Evolutionary conservation across 768 basidiomycete genomes (phyloP).

Genomic region (Sarcodon sp.): DNA sequence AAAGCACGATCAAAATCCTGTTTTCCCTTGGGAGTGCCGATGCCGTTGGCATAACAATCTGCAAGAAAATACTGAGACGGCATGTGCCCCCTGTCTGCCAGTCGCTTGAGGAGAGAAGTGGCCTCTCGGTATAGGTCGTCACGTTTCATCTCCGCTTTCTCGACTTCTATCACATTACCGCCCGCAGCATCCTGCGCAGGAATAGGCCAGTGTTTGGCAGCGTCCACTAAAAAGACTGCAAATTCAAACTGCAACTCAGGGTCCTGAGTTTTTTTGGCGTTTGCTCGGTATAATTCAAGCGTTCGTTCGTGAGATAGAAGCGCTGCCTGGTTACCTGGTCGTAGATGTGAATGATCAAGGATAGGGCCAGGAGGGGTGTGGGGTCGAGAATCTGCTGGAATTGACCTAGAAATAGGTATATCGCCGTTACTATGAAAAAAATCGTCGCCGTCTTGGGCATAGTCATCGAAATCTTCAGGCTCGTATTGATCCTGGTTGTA

Average conservation of each 20-base stretch:
- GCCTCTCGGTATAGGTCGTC: constrained; percentile 89
- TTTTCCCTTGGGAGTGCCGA: constrained; percentile 77
- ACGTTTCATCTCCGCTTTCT: constrained; percentile 67
- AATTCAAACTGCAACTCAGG: constrained; percentile 98
- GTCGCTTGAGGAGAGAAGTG: constrained; percentile 70
- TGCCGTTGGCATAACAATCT: constrained; percentile 98
- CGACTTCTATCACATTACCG: constrained; percentile 62
- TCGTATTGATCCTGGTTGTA: not conserved
- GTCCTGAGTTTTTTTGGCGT: constrained; percentile 98
- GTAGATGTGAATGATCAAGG: constrained; percentile 85
- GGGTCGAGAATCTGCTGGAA: constrained; percentile 34
- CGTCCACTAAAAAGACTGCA: constrained; percentile 97
- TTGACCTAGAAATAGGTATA: not conserved
- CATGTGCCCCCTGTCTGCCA: constrained; percentile 90
- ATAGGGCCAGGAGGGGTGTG: constrained; percentile 50
- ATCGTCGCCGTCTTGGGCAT: not conserved
- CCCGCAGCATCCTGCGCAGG: constrained; percentile 48
- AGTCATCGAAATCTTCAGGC: not conserved
- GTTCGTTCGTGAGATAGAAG: constrained; percentile 93
- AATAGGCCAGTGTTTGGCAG: constrained; percentile 80
- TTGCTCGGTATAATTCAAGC: constrained; percentile 91
- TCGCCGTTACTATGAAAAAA: not conserved
- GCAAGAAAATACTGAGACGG: constrained; percentile 96
- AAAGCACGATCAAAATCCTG: constrained; percentile 98
- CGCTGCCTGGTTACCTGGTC: constrained; percentile 85